Percentiles rank a stretch among this genome's conserved stretches.
Conservation (phyloP, 176 grass and related monocot genomes). For the Musa schizocarpa region DNA sequence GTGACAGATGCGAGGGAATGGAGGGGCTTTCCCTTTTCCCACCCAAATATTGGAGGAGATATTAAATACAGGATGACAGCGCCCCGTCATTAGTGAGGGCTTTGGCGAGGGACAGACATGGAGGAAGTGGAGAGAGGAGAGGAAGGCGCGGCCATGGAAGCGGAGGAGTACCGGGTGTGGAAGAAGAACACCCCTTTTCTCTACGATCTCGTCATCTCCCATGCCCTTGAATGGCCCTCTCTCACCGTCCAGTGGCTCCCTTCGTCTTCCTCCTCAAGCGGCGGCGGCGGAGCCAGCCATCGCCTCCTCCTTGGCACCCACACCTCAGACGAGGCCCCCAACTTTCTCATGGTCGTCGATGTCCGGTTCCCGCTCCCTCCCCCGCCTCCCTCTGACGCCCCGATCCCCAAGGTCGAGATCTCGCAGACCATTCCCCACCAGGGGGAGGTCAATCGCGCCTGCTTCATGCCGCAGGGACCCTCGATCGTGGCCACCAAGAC, state of each 20-base stretch:
- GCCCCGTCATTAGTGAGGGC: neutral
- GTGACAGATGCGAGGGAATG: neutral
- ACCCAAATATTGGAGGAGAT: neutral
- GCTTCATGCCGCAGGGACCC: constrained; percentile 69
- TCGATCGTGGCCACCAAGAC: constrained; percentile 72
- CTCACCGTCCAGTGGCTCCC: constrained; percentile 87
- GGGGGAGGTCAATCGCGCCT: constrained; percentile 82
- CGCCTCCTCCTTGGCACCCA: constrained; percentile 67
- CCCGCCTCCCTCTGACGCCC: constrained; percentile 24
- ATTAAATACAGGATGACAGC: neutral
- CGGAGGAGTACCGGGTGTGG: constrained; percentile 77
- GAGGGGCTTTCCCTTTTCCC: neutral
- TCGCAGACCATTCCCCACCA: constrained; percentile 33
- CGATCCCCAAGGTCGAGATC: constrained; percentile 46
- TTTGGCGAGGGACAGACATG: neutral
- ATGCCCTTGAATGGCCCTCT: constrained; percentile 80
- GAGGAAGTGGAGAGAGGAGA: neutral
- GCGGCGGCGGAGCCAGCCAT: constrained; percentile 13
- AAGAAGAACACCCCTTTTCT: constrained; percentile 85
- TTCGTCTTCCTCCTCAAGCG: constrained; percentile 8
- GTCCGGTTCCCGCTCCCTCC: constrained; percentile 44
- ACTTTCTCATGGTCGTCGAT: constrained; percentile 56
- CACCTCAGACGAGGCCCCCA: constrained; percentile 51
- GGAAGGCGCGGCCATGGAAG: constrained; percentile 9
- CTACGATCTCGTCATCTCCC: constrained; percentile 91